Evolutionary conservation across 75 land plant species (phyloP), one percentile per base, ranked within the genome.

Genomic region (Sequoia sempervirens): DNA sequence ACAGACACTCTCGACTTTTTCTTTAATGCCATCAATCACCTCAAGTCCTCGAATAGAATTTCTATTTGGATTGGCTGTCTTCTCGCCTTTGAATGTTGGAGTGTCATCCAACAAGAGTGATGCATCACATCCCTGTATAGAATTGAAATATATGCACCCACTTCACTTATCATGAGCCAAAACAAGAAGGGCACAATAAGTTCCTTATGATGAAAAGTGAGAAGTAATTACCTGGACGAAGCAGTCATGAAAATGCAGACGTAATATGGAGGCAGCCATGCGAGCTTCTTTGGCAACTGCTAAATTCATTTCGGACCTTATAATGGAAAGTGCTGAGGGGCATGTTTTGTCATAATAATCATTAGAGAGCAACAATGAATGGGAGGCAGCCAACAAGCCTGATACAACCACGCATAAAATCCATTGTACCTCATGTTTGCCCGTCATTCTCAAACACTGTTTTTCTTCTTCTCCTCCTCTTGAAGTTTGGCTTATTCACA

Each of bases 211-310:
- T 40, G 1, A 40, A 40, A 53, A 53, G 3, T 14, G 2, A 53
- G 14, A 13, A 53, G 1, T 5, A 9, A 37, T 36, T 74, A 94
- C 97, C 93, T 94, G 92, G 75, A 94, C 95, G 79, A 94, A 92
- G 84, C 94, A 92, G 81, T 94, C 95, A 64, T 94, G 95, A 81
- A 92, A 89, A 82, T 94, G 94, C 36, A 94, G 81, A 3, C 95
- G 88, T 15, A 92, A 58, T 8, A 92, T 81, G 38, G 70, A 73
- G 40, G 95, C 94, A 0, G 93, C 91, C 45, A 86, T 91, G 36
- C 93, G 91, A 0, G 89, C 90, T 45, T 93, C 88, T 34, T 89
- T 80, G 4, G 75, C 70, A 11, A 88, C 93, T 3, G 87, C 85
- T 50, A 88, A 86, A 50, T 87, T 87, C 93, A 90, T 91, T 72